Conservation (phyloP, 108 stramenopile genomes). For the Aurantiochytrium sp. region DNA sequence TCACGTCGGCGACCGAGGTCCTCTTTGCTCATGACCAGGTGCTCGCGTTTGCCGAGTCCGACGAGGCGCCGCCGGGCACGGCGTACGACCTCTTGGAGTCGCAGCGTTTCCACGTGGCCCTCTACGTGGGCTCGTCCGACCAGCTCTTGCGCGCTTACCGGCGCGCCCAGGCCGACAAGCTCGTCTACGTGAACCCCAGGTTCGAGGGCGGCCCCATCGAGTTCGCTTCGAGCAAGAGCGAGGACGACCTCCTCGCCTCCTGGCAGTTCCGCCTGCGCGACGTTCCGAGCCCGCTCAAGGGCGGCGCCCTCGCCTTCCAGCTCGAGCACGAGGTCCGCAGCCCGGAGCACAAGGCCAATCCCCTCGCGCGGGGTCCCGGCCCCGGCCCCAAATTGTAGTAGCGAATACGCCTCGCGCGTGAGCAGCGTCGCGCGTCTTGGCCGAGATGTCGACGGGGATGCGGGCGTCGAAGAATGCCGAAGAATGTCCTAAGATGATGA, state of each 20-base stretch:
- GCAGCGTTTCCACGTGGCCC: background rate
- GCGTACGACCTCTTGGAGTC: background rate
- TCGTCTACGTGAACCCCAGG: background rate
- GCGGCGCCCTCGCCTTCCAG: background rate
- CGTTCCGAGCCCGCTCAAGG: background rate
- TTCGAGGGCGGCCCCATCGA: conserved; percentile 11
- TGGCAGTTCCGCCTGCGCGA: background rate
- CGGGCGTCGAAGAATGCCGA: too few relatives aligned
- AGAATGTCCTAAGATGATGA: too few relatives aligned
- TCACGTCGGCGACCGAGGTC: background rate
- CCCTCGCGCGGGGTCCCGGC: too few relatives aligned
- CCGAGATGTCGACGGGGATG: too few relatives aligned
- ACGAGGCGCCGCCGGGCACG: background rate
- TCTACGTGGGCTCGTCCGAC: background rate
- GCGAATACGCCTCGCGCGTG: too few relatives aligned
- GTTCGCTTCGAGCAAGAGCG: conserved; percentile 2
- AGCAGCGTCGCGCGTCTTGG: too few relatives aligned
- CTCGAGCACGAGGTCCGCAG: conserved; percentile 28
- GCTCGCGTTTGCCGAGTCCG: background rate
- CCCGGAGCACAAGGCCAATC: background rate
- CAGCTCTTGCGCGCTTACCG: background rate
- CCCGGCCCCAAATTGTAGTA: too few relatives aligned
- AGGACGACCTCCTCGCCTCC: background rate
- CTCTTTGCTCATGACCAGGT: background rate
- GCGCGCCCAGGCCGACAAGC: background rate